Conservation (phyloP, 2,329 filamentous ascomycete genomes). For the Cladosporium cucumerinum region DNA sequence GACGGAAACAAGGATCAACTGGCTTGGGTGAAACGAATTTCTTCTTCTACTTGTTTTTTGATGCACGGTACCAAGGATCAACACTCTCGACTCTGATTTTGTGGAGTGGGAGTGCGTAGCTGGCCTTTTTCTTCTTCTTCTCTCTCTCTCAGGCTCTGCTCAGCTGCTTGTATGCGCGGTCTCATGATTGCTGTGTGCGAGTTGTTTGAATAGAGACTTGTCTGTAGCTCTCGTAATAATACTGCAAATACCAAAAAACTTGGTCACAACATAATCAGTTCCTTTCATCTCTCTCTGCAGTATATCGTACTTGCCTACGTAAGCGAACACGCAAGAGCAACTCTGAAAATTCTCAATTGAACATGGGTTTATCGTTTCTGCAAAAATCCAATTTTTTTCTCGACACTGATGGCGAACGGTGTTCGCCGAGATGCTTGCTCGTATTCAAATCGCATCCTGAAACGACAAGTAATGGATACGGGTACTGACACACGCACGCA, state of each 20-base stretch:
- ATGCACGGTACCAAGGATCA: neutral
- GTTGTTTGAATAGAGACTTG: neutral
- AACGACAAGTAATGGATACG: neutral
- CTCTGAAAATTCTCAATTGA: neutral
- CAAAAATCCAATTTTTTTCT: no score
- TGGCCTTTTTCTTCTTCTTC: neutral
- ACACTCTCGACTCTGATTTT: neutral
- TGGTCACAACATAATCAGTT: neutral
- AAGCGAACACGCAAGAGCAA: no score
- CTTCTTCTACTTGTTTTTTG: constrained; percentile 2
- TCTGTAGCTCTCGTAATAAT: constrained; percentile 3
- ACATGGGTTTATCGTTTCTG: no score
- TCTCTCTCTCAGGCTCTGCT: neutral
- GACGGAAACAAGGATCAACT: neutral
- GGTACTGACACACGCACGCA: neutral
- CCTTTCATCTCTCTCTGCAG: neutral
- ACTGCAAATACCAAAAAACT: constrained; percentile 1
- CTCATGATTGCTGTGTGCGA: neutral
- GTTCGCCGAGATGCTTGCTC: neutral
- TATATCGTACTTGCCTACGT: neutral
- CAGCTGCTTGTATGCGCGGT: neutral
- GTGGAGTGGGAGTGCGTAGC: neutral
- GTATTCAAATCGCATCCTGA: neutral
- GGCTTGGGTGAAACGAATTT: constrained; percentile 6
- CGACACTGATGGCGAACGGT: neutral